phyloP scores from a whole-genome alignment of 805 yeast genomes.

The Candida railenensis region DNA sequence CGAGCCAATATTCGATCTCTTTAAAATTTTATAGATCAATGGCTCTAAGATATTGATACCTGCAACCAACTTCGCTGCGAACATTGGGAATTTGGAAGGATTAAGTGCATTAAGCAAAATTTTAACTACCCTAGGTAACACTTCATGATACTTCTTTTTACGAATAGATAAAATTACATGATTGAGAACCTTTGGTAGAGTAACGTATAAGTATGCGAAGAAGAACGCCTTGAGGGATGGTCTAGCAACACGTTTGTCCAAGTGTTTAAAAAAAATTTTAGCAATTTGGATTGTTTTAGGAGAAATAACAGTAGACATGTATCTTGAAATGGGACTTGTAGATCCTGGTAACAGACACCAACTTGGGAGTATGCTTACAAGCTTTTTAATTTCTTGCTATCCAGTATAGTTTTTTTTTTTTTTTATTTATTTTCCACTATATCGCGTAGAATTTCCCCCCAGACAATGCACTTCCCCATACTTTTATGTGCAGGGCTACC shows the following conservation, averaged over 20 bases:
- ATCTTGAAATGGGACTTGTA: too few relatives aligned
- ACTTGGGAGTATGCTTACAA: too few relatives aligned
- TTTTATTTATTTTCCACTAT: too few relatives aligned
- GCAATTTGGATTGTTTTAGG: constrained; percentile 1
- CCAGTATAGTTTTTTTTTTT: too few relatives aligned
- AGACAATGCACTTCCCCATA: too few relatives aligned
- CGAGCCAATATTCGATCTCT: background rate
- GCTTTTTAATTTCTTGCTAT: too few relatives aligned
- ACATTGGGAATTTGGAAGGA: constrained; percentile 32
- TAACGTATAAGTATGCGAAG: constrained; percentile 33
- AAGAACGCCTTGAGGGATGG: constrained; percentile 34
- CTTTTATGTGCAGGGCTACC: too few relatives aligned
- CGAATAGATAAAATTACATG: constrained; percentile 14
- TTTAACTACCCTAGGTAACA: constrained; percentile 16
- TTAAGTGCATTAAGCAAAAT: constrained; percentile 24
- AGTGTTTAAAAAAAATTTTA: background rate
- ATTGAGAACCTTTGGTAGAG: constrained; percentile 27
- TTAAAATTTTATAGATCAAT: constrained; percentile 11
- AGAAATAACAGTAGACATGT: constrained; percentile 1
- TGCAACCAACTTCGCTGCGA: constrained; percentile 31
- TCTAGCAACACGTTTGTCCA: constrained; percentile 13
- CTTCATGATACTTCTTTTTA: constrained; percentile 13
- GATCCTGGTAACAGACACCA: too few relatives aligned
- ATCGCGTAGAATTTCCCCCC: too few relatives aligned
- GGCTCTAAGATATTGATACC: constrained; percentile 31